These are phyloP conservation scores for Argentina anserina DNA, from an alignment of 306 rosid species.

Conservation along the genomic window DNA sequence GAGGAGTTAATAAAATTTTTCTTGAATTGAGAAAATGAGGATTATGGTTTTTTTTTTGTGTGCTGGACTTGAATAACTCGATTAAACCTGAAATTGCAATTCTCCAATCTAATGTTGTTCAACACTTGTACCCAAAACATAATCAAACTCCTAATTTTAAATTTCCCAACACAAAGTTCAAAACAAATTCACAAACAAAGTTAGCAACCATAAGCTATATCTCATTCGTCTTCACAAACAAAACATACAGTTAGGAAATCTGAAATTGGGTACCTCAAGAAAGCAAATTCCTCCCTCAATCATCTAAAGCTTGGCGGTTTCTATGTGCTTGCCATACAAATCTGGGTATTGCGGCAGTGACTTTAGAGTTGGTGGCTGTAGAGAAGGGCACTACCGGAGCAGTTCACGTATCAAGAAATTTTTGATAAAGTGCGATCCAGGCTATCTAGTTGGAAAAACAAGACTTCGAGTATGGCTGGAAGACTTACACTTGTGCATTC, in stretches of 20 bases:
- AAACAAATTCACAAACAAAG: background rate
- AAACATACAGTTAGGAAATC: background rate
- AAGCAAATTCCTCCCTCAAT: constrained; percentile 75
- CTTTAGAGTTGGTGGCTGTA: constrained; percentile 83
- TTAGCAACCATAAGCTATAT: background rate
- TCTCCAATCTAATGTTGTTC: too few relatives aligned
- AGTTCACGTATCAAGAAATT: too few relatives aligned
- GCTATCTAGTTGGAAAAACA: too few relatives aligned
- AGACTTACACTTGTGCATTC: too few relatives aligned
- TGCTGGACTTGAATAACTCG: too few relatives aligned
- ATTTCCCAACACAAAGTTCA: background rate
- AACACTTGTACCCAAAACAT: too few relatives aligned
- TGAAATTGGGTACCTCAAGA: constrained; percentile 55
- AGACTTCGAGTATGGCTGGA: too few relatives aligned
- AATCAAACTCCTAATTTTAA: background rate
- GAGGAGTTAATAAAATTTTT: too few relatives aligned
- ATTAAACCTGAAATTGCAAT: too few relatives aligned
- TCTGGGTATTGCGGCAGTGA: constrained; percentile 85
- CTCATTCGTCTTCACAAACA: background rate
- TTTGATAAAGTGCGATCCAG: too few relatives aligned
- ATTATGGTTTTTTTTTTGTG: too few relatives aligned
- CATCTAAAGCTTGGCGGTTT: constrained; percentile 73
- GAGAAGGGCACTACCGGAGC: constrained; percentile 53
- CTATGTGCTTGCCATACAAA: constrained; percentile 87
- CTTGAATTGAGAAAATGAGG: too few relatives aligned